Conservation (phyloP, 768 basidiomycete genomes). For the Kwoniella europaea region DNA sequence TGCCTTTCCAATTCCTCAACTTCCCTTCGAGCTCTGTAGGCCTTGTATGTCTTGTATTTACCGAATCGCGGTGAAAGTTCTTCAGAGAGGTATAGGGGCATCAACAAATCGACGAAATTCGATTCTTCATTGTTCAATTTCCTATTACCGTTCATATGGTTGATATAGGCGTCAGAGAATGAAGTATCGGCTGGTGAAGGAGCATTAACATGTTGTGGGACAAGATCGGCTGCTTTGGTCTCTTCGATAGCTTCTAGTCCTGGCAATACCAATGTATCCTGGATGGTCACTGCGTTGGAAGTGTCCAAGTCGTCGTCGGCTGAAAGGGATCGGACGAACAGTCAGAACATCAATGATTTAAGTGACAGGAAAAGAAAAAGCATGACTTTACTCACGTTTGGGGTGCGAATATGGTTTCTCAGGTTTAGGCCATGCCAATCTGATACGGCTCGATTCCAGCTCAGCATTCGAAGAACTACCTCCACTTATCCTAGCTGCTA, state of each 20-base stretch:
- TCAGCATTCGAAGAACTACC: slow-evolving; percentile 26
- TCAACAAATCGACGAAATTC: slow-evolving; percentile 39
- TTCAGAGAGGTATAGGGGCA: slow-evolving; percentile 55
- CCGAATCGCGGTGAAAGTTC: slow-evolving; percentile 55
- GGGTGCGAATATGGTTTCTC: slow-evolving; percentile 20
- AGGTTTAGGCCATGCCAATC: slow-evolving; percentile 44
- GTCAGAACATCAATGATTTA: neutral
- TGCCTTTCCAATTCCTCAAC: slow-evolving; percentile 33
- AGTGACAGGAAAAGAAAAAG: neutral
- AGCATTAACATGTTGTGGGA: slow-evolving; percentile 24
- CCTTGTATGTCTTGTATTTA: slow-evolving; percentile 45
- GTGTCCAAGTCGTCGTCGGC: slow-evolving; percentile 26
- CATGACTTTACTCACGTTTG: slow-evolving; percentile 9
- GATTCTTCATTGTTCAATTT: slow-evolving; percentile 11
- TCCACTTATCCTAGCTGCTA: slow-evolving; percentile 44
- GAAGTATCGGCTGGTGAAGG: slow-evolving; percentile 22
- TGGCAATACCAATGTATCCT: slow-evolving; percentile 14
- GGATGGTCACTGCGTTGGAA: slow-evolving; percentile 17
- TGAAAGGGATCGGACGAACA: neutral
- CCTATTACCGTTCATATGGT: neutral
- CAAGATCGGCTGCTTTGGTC: slow-evolving; percentile 22
- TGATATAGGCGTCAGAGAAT: slow-evolving; percentile 37
- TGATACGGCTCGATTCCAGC: slow-evolving; percentile 28
- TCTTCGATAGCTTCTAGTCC: slow-evolving; percentile 10
- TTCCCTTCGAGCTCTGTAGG: slow-evolving; percentile 40